phyloP scores from a whole-genome alignment of 139 green algal genomes.

The Picochlorum sp. region DNA sequence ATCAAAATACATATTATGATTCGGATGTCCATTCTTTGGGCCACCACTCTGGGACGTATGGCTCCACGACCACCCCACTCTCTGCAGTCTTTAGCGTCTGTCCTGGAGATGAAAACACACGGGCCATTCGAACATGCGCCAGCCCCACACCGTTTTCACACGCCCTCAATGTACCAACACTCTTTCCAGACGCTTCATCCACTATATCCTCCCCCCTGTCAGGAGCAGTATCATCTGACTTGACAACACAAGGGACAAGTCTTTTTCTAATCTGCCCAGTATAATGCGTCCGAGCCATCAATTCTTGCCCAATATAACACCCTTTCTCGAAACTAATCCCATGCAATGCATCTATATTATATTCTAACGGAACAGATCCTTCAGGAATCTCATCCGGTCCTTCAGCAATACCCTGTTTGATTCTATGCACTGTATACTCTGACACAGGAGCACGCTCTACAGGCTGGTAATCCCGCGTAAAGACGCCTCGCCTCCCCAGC shows the following conservation, averaged over 20 bases:
- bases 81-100: slow-evolving; percentile 1
- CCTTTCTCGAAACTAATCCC: slow-evolving; percentile 84
- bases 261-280: slow-evolving; percentile 75
- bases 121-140: slow-evolving; percentile 26
- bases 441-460: background rate
- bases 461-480: background rate
- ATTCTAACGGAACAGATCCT: slow-evolving; percentile 83
- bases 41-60: slow-evolving; percentile 36
- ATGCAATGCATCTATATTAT: slow-evolving; percentile 82
- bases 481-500: slow-evolving; percentile 40
- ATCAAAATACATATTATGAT: background rate
- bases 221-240: background rate
- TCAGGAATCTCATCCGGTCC: slow-evolving; percentile 71
- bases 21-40: slow-evolving; percentile 32
- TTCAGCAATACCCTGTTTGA: slow-evolving; percentile 74
- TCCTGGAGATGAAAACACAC: slow-evolving; percentile 1
- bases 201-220: background rate
- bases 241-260: slow-evolving; percentile 55
- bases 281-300: slow-evolving; percentile 67
- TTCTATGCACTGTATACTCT: slow-evolving; percentile 24
- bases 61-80: slow-evolving; percentile 11
- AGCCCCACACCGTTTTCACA: slow-evolving; percentile 32
- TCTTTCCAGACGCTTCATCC: slow-evolving; percentile 1
- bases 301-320: slow-evolving; percentile 95
- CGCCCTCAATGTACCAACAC: slow-evolving; percentile 18